Conservation (phyloP, 176 grass and related monocot species). For the Eragrostis nindensis region DNA sequence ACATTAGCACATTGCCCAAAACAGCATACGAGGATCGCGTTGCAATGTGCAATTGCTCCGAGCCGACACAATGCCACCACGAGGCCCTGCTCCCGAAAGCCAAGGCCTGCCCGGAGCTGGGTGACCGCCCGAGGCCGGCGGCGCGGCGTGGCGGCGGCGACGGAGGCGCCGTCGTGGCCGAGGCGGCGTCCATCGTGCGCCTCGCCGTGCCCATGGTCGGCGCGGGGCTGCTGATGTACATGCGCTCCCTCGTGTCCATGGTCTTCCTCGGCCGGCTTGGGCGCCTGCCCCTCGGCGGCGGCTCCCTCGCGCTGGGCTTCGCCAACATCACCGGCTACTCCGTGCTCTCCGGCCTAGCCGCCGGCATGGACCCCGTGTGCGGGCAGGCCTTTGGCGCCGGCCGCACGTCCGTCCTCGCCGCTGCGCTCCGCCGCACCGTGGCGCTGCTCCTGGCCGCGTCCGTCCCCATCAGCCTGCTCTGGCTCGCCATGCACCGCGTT, state of each 20-base stretch:
- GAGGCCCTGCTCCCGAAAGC: conserved; percentile 44
- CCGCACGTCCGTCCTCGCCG: conserved; percentile 59
- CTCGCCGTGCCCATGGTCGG: conserved; percentile 72
- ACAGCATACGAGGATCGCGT: background rate
- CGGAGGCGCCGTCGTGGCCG: conserved; percentile 20
- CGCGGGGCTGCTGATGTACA: conserved; percentile 71
- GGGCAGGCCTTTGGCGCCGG: conserved; percentile 79
- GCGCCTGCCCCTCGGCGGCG: conserved; percentile 69
- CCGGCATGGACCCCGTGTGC: conserved; percentile 91
- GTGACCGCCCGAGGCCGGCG: conserved; percentile 26
- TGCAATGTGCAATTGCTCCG: conserved; percentile 53
- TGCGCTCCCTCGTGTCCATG: conserved; percentile 86
- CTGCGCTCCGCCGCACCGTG: conserved; percentile 69
- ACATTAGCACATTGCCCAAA: conserved; percentile 13
- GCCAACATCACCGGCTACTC: conserved; percentile 96
- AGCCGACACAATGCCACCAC: conserved; percentile 41
- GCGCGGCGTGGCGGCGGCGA: background rate
- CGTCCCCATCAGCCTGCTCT: conserved; percentile 65
- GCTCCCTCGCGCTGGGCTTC: conserved; percentile 84
- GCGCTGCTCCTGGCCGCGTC: conserved; percentile 60
- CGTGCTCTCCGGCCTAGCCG: conserved; percentile 84
- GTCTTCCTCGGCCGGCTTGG: conserved; percentile 83
- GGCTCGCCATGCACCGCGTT: conserved; percentile 68
- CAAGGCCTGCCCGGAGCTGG: conserved; percentile 33
- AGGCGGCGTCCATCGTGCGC: conserved; percentile 63